These are phyloP conservation scores for Hypoxylon trugodes DNA, from an alignment of 495 filamentous ascomycete species.

Conservation along the genomic window DNA sequence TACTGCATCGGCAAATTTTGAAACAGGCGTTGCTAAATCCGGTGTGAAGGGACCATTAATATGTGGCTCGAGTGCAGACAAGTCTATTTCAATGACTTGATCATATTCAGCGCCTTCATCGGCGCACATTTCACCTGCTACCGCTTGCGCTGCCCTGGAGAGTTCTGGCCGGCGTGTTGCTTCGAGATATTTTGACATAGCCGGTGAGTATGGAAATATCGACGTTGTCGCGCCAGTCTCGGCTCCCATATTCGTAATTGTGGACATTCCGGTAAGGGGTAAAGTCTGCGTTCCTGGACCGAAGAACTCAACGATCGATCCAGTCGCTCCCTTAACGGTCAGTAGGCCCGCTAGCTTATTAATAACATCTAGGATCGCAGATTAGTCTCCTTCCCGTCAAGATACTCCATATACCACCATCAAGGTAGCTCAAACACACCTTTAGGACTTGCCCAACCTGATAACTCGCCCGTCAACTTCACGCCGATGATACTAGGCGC, in stretches of 20 bases:
- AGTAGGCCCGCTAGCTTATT: conserved; percentile 97
- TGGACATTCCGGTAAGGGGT: conserved; percentile 71
- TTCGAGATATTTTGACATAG: conserved; percentile 92
- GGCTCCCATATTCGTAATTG: conserved; percentile 83
- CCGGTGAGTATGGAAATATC: conserved; percentile 98
- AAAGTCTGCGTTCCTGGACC: conserved; percentile 80
- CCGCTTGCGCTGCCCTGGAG: conserved; percentile 85
- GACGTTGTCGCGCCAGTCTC: conserved; percentile 98
- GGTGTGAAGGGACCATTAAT: conserved; percentile 99
- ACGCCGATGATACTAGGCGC: conserved; percentile 97
- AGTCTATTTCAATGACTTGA: conserved; percentile 94
- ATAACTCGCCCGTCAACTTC: conserved; percentile 86
- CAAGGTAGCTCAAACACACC: conserved; percentile 54
- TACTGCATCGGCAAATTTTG: too few species aligned
- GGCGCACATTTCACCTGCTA: conserved; percentile 85
- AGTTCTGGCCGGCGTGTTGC: conserved; percentile 92
- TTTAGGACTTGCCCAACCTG: conserved; percentile 95
- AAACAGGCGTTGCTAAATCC: conserved; percentile 96
- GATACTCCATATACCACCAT: too few species aligned
- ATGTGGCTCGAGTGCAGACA: conserved; percentile 93
- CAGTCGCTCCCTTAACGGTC: conserved; percentile 98
- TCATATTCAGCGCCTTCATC: conserved; percentile 97
- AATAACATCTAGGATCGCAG: conserved; percentile 81
- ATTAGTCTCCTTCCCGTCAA: too few species aligned
- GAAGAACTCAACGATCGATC: conserved; percentile 94